Conservation (phyloP, 169 alveolate species). For the Miamiensis avidus region DNA sequence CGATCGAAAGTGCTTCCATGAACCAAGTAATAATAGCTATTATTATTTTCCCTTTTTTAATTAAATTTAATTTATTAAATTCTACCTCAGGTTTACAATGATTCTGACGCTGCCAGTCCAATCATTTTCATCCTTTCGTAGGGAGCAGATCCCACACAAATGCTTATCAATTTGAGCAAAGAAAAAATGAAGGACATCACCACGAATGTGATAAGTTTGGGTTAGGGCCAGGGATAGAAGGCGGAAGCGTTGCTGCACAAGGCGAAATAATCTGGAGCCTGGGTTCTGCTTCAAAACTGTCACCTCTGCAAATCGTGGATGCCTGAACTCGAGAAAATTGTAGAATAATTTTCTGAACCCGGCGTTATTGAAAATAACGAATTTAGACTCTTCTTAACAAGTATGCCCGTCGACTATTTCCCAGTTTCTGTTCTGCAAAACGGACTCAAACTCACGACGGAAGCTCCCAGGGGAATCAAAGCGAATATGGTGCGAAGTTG, state of each 20-base stretch:
- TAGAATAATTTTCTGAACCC: conserved; percentile 69
- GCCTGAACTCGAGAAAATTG: conserved; percentile 81
- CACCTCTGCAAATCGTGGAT: conserved; percentile 89
- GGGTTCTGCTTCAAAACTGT: conserved; percentile 87
- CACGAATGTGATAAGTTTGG: conserved; percentile 79
- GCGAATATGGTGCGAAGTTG: conserved; percentile 83
- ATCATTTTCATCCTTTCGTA: conserved; percentile 79
- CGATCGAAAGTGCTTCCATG: conserved; percentile 54
- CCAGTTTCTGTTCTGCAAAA: conserved; percentile 86
- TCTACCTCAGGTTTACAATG: conserved; percentile 41
- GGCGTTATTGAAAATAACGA: conserved; percentile 51
- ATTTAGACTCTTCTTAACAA: conserved; percentile 85
- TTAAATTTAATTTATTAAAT: too few species aligned
- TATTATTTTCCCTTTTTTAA: too few species aligned
- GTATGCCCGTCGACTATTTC: conserved; percentile 89
- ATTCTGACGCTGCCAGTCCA: conserved; percentile 65
- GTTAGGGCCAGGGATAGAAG: conserved; percentile 88
- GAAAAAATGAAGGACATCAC: conserved; percentile 54
- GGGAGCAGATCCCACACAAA: conserved; percentile 89
- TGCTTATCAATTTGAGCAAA: conserved; percentile 75
- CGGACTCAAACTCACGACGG: conserved; percentile 87
- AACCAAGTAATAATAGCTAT: background rate
- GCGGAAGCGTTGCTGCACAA: conserved; percentile 74
- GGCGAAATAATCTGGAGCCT: conserved; percentile 75
- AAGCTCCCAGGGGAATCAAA: conserved; percentile 82